Evolutionary conservation across 2,329 filamentous ascomycete species (phyloP), one percentile per base, ranked within the genome.

Genomic region (Pleurostoma richardsiae): DNA sequence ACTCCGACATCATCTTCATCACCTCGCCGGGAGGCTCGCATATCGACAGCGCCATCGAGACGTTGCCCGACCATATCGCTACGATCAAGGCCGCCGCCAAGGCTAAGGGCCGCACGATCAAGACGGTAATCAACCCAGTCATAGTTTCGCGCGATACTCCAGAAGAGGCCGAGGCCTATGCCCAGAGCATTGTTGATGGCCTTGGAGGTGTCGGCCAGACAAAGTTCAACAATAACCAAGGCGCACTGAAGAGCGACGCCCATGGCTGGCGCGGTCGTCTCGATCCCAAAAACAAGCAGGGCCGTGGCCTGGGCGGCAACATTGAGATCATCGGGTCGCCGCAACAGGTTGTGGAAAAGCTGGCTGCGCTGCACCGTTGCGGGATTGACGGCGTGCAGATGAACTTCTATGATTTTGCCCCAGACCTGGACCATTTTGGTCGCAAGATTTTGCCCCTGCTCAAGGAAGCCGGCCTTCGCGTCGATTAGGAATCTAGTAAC

Each of bases 1-100:
- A 57, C 45, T 56, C 54, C 0, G 55, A 57, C 38, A 29, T 56
- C 1, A 48, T 57, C n/a, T 57, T 57, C 47, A 56, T 56, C 47
- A 57, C 54, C 2, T 56, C 54, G 8, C 55, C 55, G 3, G 55
- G 54, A 27, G 52, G 54, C 4, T 47, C 51, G 3, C 49, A 53
- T 45, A 56, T 56, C 30, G 52, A 55, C 19, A 55, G 51, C 39
- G 55, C 55, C 1, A 39, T 57, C 28, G 54, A 53, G 41, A 55
- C 52, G 27, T 44, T 56, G n/a, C 54, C 54, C 3, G 55, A 51
- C 4, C 55, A 57, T 43, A 57, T 57, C 19, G 50, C 47, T 5
- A 50, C 39, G 6, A 58, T 52, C 30, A 57, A 52, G 43, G 53
- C 42, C 10, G 54, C 51, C n/a, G 52, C 51, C 11, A 52, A 52